phyloP scores from a whole-genome alignment of 208 protist species.

The Wallacemonas sp. region DNA sequence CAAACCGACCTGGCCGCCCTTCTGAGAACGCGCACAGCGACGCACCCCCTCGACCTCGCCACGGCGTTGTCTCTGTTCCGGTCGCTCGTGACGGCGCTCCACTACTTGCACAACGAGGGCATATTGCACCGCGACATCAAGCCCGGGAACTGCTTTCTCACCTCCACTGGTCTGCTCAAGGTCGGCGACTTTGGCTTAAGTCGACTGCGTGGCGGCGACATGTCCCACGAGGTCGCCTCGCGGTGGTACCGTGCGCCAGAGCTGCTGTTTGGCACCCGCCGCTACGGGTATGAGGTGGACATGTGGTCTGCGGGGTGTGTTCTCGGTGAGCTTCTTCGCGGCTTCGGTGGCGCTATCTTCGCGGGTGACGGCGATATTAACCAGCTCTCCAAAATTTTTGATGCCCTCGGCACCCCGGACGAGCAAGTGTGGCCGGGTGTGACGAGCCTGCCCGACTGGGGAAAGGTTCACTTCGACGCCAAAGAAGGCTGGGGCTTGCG shows the following conservation, averaged over 20 bases:
- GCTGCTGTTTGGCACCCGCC: slow-evolving; percentile 70
- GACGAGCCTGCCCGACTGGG: slow-evolving; percentile 93
- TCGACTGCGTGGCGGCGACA: slow-evolving; percentile 43
- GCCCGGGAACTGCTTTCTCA: slow-evolving; percentile 87
- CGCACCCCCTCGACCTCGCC: slow-evolving; percentile 29
- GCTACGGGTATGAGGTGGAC: slow-evolving; percentile 86
- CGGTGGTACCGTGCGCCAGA: slow-evolving; percentile 92
- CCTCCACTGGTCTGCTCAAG: slow-evolving; percentile 35
- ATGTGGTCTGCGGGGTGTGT: slow-evolving; percentile 93
- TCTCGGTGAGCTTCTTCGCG: slow-evolving; percentile 84
- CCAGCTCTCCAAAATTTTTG: slow-evolving; percentile 95
- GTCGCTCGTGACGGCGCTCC: slow-evolving; percentile 71
- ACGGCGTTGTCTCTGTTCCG: slow-evolving; percentile 35
- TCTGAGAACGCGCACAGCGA: slow-evolving; percentile 33
- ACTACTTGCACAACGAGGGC: slow-evolving; percentile 54
- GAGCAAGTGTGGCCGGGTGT: slow-evolving; percentile 88
- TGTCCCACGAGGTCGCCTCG: slow-evolving; percentile 89
- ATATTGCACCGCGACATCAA: slow-evolving; percentile 92
- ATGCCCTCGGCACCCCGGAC: slow-evolving; percentile 96
- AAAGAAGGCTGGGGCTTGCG: slow-evolving; percentile 41
- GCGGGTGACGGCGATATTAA: slow-evolving; percentile 97
- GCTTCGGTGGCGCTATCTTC: slow-evolving; percentile 90
- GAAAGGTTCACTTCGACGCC: slow-evolving; percentile 76
- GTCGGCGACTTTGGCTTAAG: slow-evolving; percentile 67
- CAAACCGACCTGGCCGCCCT: slow-evolving; percentile 50